phyloP scores from a whole-genome alignment of 164 flowering plant species.

The Magnolia sinica region DNA sequence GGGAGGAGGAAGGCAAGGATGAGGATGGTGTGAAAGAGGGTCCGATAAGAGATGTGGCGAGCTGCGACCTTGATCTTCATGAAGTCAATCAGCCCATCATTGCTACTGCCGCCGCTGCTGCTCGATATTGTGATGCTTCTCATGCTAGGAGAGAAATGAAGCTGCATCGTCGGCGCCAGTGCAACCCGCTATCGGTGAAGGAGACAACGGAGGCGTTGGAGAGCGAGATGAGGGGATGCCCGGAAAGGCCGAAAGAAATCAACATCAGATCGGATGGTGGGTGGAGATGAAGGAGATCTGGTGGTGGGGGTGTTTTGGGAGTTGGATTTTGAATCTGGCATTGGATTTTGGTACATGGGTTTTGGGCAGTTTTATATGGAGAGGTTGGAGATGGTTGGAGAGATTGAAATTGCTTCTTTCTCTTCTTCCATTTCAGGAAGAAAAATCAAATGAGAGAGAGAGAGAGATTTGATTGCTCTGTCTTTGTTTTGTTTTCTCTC shows the following conservation, averaged over 20 bases:
- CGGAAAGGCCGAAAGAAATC: slow-evolving; percentile 7
- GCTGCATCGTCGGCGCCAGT: slow-evolving; percentile 82
- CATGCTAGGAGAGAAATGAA: slow-evolving; percentile 99
- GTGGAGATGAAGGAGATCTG: slow-evolving; percentile 6
- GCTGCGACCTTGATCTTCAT: slow-evolving; percentile 99
- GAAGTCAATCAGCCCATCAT: slow-evolving; percentile 75
- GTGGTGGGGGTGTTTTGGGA: slow-evolving; percentile 1
- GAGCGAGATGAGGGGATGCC: slow-evolving; percentile 8
- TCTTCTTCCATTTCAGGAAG: neutral
- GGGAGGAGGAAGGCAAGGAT: slow-evolving; percentile 87
- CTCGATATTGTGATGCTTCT: slow-evolving; percentile 91
- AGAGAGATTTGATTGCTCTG: neutral
- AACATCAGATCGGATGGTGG: slow-evolving; percentile 22
- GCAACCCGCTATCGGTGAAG: slow-evolving; percentile 13
- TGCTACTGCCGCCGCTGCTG: slow-evolving; percentile 12
- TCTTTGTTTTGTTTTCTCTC: neutral
- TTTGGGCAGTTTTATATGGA: neutral
- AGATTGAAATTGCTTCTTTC: neutral
- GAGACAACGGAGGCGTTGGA: slow-evolving; percentile 7
- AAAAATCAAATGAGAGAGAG: neutral
- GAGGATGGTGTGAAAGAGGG: slow-evolving; percentile 84
- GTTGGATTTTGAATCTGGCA: slow-evolving; percentile 15
- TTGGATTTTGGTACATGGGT: slow-evolving; percentile 3
- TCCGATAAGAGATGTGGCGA: slow-evolving; percentile 86
- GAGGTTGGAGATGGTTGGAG: neutral